These are phyloP conservation scores for Hibiscus syriacus DNA, from an alignment of 345 rosid species.

Conservation along the genomic window DNA sequence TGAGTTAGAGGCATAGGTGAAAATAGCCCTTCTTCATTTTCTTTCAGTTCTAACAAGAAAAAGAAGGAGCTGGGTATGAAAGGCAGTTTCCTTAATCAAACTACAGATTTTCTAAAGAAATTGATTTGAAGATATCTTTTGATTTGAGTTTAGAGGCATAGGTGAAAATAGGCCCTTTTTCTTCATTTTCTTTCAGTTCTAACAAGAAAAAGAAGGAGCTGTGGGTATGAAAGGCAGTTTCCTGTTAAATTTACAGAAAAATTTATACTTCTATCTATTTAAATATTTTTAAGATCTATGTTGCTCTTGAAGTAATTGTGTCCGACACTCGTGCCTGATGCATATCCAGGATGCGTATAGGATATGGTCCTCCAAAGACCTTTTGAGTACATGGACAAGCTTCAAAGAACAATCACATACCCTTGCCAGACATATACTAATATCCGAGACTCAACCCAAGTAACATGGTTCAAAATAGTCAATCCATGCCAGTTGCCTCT, in stretches of 20 bases:
- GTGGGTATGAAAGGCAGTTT: background rate
- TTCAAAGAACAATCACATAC: too few species aligned
- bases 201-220: background rate
- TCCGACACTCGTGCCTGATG: too few species aligned
- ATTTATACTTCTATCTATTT: background rate
- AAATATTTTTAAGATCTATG: background rate
- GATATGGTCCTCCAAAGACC: background rate
- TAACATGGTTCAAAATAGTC: background rate
- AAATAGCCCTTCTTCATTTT: background rate
- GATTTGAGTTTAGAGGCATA: background rate
- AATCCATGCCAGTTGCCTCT: background rate
- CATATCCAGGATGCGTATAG: background rate
- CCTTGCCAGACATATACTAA: too few species aligned
- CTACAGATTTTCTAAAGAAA: background rate
- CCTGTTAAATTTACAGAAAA: background rate
- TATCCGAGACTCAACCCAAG: background rate
- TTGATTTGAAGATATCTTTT: background rate
- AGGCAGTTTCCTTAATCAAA: background rate
- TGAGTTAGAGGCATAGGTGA: background rate
- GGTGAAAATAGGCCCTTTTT: background rate
- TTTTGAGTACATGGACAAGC: background rate
- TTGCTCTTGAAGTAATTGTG: background rate
- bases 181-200: background rate
- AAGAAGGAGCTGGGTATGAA: background rate
- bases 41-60: background rate